A percentile compares a stretch with the other conserved stretches of the same genome.
Evolutionary conservation across 2,329 filamentous ascomycete genomes (phyloP).

Genomic region (Xylariales sp.): DNA sequence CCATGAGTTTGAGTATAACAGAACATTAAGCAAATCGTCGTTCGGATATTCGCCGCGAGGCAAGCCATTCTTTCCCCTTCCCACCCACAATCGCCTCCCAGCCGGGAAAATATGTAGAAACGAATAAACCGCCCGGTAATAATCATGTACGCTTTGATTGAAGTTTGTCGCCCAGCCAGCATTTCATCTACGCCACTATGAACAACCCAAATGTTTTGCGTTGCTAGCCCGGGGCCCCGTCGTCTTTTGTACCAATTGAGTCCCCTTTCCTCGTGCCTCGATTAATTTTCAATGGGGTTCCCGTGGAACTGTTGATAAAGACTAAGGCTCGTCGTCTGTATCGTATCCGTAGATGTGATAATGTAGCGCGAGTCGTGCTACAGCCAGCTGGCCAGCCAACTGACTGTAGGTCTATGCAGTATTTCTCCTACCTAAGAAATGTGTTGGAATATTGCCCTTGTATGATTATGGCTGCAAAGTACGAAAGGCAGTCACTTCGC

Average conservation of each 20-base stretch:
- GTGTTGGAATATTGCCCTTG: background rate
- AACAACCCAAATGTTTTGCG: slow-evolving; percentile 11
- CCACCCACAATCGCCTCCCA: slow-evolving; percentile 34
- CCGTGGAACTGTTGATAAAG: background rate
- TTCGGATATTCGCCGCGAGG: slow-evolving; percentile 51
- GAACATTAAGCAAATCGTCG: slow-evolving; percentile 41
- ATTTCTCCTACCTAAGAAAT: slow-evolving; percentile 26
- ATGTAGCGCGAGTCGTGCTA: background rate
- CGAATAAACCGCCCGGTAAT: slow-evolving; percentile 21
- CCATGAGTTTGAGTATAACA: slow-evolving; percentile 35
- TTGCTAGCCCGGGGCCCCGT: background rate
- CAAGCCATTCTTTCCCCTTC: slow-evolving; percentile 51
- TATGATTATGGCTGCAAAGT: background rate
- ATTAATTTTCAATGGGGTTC: slow-evolving; percentile 20
- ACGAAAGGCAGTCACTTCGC: slow-evolving; percentile 2
- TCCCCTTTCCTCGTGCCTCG: slow-evolving; percentile 20
- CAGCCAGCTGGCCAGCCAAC: slow-evolving; percentile 39
- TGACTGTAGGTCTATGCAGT: slow-evolving; percentile 26
- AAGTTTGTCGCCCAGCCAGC: slow-evolving; percentile 48
- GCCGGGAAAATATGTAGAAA: slow-evolving; percentile 33
- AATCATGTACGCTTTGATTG: slow-evolving; percentile 45
- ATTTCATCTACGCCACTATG: slow-evolving; percentile 22
- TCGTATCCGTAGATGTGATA: slow-evolving; percentile 13
- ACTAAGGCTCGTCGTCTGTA: background rate
- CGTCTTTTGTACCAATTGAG: slow-evolving; percentile 5